phyloP scores from a whole-genome alignment of 768 basidiomycete species.

The Xerocomellus dryophilus region DNA sequence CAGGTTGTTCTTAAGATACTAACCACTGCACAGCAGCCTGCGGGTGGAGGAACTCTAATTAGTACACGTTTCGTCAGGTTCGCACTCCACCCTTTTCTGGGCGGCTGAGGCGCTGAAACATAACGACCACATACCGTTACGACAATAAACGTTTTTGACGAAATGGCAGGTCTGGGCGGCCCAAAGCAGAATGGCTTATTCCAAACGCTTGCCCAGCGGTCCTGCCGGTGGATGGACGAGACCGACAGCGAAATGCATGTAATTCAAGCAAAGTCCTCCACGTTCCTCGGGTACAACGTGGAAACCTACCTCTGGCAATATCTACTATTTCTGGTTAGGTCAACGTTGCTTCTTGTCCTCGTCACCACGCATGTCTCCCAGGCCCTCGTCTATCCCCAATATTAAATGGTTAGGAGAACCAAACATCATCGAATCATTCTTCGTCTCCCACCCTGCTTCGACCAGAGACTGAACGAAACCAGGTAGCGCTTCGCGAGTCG shows the following conservation, averaged over 20 bases:
- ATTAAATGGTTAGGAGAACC: conserved; percentile 26
- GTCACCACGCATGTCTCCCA: neutral
- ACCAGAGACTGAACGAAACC: conserved; percentile 18
- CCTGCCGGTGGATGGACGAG: too few species aligned
- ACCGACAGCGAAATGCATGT: too few species aligned
- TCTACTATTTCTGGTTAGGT: neutral
- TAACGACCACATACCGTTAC: too few species aligned
- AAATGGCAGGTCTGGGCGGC: neutral
- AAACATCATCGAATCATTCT: conserved; percentile 31
- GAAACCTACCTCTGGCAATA: neutral
- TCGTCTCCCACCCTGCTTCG: conserved; percentile 39
- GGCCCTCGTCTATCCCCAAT: conserved; percentile 8
- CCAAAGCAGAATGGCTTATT: neutral
- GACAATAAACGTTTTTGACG: too few species aligned
- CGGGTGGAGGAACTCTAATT: neutral
- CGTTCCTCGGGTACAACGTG: neutral
- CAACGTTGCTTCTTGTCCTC: conserved; percentile 22
- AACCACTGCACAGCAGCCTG: neutral
- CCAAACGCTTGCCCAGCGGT: neutral
- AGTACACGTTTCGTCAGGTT: too few species aligned
- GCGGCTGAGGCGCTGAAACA: neutral
- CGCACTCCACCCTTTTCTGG: neutral
- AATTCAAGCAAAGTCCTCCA: neutral
- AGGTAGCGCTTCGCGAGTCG: conserved; percentile 12
- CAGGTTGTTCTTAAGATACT: conserved; percentile 5